A percentile compares a stretch with the other conserved stretches of the same genome.
These are phyloP conservation scores for Fusarium sp. DNA, from an alignment of 2,329 filamentous ascomycete genomes.

Conservation along the genomic window DNA sequence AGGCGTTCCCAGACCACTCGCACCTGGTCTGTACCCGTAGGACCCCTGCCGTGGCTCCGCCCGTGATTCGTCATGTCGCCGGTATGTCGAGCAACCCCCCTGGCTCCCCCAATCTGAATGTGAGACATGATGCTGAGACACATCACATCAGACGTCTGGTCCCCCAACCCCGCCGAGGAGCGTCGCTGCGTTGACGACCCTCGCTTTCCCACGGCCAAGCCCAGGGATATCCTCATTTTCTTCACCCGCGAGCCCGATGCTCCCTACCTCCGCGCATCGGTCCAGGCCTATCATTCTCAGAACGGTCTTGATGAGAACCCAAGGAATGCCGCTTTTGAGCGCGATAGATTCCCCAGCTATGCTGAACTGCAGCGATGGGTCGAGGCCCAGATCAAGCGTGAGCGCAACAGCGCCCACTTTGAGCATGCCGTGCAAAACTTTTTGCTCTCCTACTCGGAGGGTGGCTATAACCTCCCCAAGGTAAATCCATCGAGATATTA, in stretches of 20 bases:
- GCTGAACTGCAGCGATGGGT: conserved; percentile 52
- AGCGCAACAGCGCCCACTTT: conserved; percentile 49
- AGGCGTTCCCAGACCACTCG: conserved; percentile 55
- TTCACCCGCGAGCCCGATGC: conserved; percentile 52
- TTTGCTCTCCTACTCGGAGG: conserved; percentile 51
- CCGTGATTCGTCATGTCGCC: conserved; percentile 53
- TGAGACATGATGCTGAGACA: conserved; percentile 45
- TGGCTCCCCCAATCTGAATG: conserved; percentile 19
- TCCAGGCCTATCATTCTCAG: conserved; percentile 53
- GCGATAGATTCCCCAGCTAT: conserved; percentile 53
- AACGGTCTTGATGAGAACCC: conserved; percentile 48
- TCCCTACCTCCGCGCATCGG: conserved; percentile 53
- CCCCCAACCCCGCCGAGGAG: conserved; percentile 50
- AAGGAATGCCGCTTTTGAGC: conserved; percentile 52
- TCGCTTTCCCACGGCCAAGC: conserved; percentile 53
- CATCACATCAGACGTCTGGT: conserved; percentile 53
- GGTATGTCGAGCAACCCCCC: conserved; percentile 48
- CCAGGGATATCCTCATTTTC: conserved; percentile 52
- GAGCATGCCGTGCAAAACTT: conserved; percentile 52
- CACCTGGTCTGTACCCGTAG: conserved; percentile 55
- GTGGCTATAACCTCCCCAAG: conserved; percentile 54
- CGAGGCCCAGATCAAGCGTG: conserved; percentile 52
- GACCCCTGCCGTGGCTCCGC: conserved; percentile 53
- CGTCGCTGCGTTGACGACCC: conserved; percentile 49
- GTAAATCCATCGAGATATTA: conserved; percentile 45